Percentiles rank a stretch among this genome's conserved stretches.
phyloP scores from a whole-genome alignment of 2,329 filamentous ascomycete species.

The Purpureocillium takamizusanense region DNA sequence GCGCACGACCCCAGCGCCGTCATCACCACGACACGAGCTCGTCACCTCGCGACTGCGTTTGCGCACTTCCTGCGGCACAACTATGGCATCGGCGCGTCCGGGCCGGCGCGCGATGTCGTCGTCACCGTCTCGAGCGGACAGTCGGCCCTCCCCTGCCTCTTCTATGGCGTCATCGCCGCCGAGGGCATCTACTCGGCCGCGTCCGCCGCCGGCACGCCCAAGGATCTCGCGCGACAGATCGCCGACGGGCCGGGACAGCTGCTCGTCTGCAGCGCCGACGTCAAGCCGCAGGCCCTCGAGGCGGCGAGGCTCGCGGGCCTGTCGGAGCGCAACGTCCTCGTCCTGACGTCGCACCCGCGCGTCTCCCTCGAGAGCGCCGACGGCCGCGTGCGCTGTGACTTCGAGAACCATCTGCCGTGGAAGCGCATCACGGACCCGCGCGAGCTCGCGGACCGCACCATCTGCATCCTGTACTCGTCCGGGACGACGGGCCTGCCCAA shows the following conservation, averaged over 20 bases:
- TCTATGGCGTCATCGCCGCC: slow-evolving; percentile 48
- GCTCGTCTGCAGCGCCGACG: slow-evolving; percentile 37
- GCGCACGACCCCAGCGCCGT: slow-evolving; percentile 43
- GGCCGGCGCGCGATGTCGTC: slow-evolving; percentile 42
- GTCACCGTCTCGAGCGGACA: slow-evolving; percentile 49
- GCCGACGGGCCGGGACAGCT: slow-evolving; percentile 26
- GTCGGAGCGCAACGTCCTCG: slow-evolving; percentile 34
- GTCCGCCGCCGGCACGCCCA: slow-evolving; percentile 36
- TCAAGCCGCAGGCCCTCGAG: slow-evolving; percentile 34
- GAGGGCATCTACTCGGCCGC: slow-evolving; percentile 51
- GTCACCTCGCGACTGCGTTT: slow-evolving; percentile 38
- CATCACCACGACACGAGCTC: slow-evolving; percentile 43
- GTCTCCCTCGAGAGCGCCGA: slow-evolving; percentile 17
- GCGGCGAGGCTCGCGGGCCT: slow-evolving; percentile 39
- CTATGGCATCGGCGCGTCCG: slow-evolving; percentile 41
- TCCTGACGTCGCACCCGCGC: slow-evolving; percentile 32
- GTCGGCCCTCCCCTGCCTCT: slow-evolving; percentile 41
- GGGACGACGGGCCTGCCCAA: slow-evolving; percentile 41
- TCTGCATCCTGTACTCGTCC: slow-evolving; percentile 37
- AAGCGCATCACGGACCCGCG: slow-evolving; percentile 38
- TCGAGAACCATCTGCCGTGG: slow-evolving; percentile 38
- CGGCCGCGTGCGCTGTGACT: slow-evolving; percentile 14
- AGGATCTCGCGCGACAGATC: slow-evolving; percentile 40
- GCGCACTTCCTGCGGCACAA: slow-evolving; percentile 44
- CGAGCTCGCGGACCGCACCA: slow-evolving; percentile 29